Evolutionary conservation across 2,329 filamentous ascomycete species (phyloP).

Genomic region (Penicillium decumbens): DNA sequence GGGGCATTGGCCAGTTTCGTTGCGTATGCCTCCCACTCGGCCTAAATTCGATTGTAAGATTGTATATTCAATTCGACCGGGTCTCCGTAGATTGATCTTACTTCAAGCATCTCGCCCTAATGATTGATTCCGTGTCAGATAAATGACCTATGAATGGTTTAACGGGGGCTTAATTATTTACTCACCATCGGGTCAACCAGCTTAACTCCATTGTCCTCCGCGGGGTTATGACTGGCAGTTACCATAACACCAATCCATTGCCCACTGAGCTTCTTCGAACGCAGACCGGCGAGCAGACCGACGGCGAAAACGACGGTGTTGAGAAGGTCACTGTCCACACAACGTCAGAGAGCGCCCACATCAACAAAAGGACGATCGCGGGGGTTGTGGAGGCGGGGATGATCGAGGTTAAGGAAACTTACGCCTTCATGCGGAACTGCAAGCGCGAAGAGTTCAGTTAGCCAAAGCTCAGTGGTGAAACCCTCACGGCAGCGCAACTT

Average conservation of each 20-base stretch:
- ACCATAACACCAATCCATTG: conserved; percentile 96
- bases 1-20: conserved; percentile 83
- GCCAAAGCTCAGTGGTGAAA: conserved; percentile 1
- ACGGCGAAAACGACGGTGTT: conserved; percentile 91
- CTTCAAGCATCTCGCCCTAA: conserved; percentile 92
- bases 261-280: conserved; percentile 82
- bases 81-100: conserved; percentile 37
- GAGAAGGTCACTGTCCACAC: conserved; percentile 61
- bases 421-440: conserved; percentile 68
- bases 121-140: conserved; percentile 11
- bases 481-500: conserved; percentile 32
- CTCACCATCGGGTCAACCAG: conserved; percentile 84
- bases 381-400: conserved; percentile 30
- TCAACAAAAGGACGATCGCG: conserved; percentile 32
- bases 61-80: conserved; percentile 5
- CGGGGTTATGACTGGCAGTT: conserved; percentile 88
- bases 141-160: background rate
- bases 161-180: conserved; percentile 9
- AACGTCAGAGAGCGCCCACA: conserved; percentile 28
- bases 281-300: conserved; percentile 79
- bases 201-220: conserved; percentile 87
- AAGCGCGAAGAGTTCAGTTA: conserved; percentile 17
- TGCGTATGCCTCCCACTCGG: conserved; percentile 84
- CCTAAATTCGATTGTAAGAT: conserved; percentile 38
- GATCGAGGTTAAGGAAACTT: conserved; percentile 36